Conservation (phyloP, 352 stramenopile species). For the Phytophthora tubulina region DNA sequence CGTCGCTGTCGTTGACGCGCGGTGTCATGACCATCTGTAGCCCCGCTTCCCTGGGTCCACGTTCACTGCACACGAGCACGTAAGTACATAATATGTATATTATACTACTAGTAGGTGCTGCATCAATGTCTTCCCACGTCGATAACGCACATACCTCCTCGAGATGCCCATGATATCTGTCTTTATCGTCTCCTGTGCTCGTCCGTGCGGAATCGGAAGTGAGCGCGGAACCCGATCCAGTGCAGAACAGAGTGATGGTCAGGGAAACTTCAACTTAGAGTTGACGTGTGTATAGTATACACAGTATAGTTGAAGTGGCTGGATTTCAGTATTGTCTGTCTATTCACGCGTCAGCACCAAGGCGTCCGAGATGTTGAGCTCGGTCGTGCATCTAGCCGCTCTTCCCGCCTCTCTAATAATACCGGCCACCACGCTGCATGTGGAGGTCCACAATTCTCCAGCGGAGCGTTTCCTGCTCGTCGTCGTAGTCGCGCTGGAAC, state of each 20-base stretch:
- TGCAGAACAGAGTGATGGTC: slow-evolving; percentile 50
- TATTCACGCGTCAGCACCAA: slow-evolving; percentile 28
- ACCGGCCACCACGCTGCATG: slow-evolving; percentile 82
- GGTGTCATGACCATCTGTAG: slow-evolving; percentile 41
- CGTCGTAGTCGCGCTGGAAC: slow-evolving; percentile 98
- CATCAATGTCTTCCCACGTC: not conserved
- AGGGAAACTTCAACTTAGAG: slow-evolving; percentile 38
- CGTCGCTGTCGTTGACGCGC: slow-evolving; percentile 48
- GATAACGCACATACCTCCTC: slow-evolving; percentile 15
- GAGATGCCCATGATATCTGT: slow-evolving; percentile 23
- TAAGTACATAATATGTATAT: not conserved
- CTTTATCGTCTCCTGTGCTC: not conserved
- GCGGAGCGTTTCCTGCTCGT: slow-evolving; percentile 87
- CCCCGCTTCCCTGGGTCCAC: slow-evolving; percentile 23
- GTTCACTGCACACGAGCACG: slow-evolving; percentile 26
- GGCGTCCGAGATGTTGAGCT: not conserved
- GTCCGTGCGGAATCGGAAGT: slow-evolving; percentile 16
- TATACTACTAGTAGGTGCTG: no score
- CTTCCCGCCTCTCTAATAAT: slow-evolving; percentile 69
- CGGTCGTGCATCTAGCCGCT: not conserved
- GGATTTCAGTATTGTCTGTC: slow-evolving; percentile 32
- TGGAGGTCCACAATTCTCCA: slow-evolving; percentile 91
- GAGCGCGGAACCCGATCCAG: not conserved
- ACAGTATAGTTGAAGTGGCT: slow-evolving; percentile 28
- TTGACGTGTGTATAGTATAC: slow-evolving; percentile 24